Evolutionary conservation across 768 basidiomycete genomes (phyloP).

Genomic region (Serendipita sp.): DNA sequence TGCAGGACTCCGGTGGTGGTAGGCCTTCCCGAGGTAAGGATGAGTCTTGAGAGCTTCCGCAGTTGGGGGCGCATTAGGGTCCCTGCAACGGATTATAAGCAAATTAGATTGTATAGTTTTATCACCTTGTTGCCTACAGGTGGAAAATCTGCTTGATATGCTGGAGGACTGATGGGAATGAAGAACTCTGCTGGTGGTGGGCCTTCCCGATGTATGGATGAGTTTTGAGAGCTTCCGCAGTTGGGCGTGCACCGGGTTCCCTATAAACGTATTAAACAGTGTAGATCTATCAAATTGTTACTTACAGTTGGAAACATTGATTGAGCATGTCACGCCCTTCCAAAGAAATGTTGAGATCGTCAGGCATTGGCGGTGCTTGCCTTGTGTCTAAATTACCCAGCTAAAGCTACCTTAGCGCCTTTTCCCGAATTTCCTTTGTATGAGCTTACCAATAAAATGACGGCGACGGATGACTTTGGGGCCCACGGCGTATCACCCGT

Average conservation of each 20-base stretch:
- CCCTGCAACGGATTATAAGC: not conserved
- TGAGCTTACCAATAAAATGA: slow-evolving; percentile 75
- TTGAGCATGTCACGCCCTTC: slow-evolving; percentile 74
- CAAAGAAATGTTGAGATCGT: slow-evolving; percentile 56
- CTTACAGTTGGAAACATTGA: slow-evolving; percentile 81
- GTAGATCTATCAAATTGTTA: slow-evolving; percentile 6
- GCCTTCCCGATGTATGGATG: too few species aligned
- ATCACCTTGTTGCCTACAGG: too few species aligned
- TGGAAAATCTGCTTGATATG: too few species aligned
- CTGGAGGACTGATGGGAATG: too few species aligned
- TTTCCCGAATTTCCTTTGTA: not conserved
- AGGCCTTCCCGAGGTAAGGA: too few species aligned
- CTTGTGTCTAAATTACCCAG: slow-evolving; percentile 39
- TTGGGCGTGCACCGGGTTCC: not conserved
- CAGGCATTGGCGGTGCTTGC: slow-evolving; percentile 76
- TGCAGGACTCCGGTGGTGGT: too few species aligned
- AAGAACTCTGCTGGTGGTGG: too few species aligned
- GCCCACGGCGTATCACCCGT: slow-evolving; percentile 91
- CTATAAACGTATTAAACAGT: not conserved
- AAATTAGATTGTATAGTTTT: not conserved
- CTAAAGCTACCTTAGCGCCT: not conserved
- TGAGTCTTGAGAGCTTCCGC: slow-evolving; percentile 1
- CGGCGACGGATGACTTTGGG: slow-evolving; percentile 75
- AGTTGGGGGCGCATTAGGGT: not conserved
- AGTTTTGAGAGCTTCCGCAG: not conserved